Evolutionary conservation across 306 rosid genomes (phyloP).

Genomic region (Herpetospermum pedunculosum): DNA sequence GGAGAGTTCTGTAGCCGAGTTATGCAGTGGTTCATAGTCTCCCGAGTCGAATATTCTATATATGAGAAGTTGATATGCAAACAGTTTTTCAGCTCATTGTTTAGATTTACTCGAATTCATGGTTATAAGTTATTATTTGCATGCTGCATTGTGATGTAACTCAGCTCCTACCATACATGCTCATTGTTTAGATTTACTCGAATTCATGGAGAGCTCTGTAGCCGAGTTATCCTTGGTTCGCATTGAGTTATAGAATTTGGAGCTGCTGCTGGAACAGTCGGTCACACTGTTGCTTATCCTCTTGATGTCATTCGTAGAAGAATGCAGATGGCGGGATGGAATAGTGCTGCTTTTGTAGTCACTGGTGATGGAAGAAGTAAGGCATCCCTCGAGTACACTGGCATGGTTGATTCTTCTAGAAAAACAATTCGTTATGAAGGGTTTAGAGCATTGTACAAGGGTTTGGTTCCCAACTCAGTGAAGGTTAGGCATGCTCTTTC

Average conservation of each 20-base stretch:
- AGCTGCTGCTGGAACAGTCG: slow-evolving; percentile 93
- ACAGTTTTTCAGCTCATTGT: background rate
- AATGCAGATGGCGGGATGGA: slow-evolving; percentile 99
- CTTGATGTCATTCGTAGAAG: slow-evolving; percentile 97
- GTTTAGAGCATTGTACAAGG: slow-evolving; percentile 94
- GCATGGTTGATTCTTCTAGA: slow-evolving; percentile 94
- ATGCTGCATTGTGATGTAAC: background rate
- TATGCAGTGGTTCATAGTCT: background rate
- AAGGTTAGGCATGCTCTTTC: slow-evolving; percentile 45
- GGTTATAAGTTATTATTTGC: background rate
- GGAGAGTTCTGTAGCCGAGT: background rate
- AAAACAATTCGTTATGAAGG: slow-evolving; percentile 92
- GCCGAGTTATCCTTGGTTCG: too few species aligned
- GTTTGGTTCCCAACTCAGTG: slow-evolving; percentile 94
- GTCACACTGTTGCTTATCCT: slow-evolving; percentile 98
- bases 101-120: background rate
- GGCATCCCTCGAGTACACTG: slow-evolving; percentile 63
- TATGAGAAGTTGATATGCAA: background rate
- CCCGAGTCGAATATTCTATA: background rate
- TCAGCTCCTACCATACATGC: background rate
- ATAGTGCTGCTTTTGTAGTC: slow-evolving; percentile 73
- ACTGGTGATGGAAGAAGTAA: slow-evolving; percentile 80
- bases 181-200: too few species aligned
- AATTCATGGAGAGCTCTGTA: too few species aligned
- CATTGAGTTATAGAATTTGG: slow-evolving; percentile 99